phyloP scores from a whole-genome alignment of 805 yeast species.

The Lachancea fermentati region DNA sequence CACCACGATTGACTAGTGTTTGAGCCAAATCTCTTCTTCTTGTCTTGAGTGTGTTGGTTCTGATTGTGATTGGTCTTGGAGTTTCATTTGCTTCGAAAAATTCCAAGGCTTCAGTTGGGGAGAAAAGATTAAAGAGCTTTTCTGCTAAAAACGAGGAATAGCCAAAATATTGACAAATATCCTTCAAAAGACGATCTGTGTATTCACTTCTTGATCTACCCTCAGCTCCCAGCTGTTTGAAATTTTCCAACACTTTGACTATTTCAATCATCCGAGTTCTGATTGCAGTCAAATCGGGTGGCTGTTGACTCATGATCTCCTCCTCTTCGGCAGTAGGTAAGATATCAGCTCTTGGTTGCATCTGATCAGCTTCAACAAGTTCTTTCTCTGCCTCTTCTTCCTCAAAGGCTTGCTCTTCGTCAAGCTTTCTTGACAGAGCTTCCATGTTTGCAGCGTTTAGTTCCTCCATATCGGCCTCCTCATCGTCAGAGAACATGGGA shows the following conservation, averaged over 20 bases:
- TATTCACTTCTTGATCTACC: conserved; percentile 86
- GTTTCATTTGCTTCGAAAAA: conserved; percentile 98
- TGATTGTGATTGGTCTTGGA: conserved; percentile 90
- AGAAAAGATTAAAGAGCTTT: conserved; percentile 82
- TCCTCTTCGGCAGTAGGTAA: conserved; percentile 70
- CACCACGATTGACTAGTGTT: conserved; percentile 92
- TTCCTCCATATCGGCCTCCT: conserved; percentile 59
- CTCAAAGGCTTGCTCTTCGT: conserved; percentile 51
- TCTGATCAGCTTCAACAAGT: conserved; percentile 49
- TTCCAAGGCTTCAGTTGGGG: conserved; percentile 96
- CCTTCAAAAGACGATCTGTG: conserved; percentile 68
- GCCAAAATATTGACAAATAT: conserved; percentile 90
- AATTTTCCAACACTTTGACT: conserved; percentile 88
- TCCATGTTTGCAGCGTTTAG: conserved; percentile 82
- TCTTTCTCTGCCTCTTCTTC: conserved; percentile 60
- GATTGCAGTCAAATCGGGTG: conserved; percentile 72
- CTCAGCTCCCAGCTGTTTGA: conserved; percentile 73
- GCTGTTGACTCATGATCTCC: conserved; percentile 45
- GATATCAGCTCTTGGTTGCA: conserved; percentile 70
- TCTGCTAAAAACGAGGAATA: conserved; percentile 90
- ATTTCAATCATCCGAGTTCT: conserved; percentile 95
- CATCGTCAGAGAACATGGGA: conserved; percentile 82
- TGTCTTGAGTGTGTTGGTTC: conserved; percentile 94
- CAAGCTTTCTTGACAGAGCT: conserved; percentile 62
- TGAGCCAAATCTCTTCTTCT: conserved; percentile 96